Percentiles rank a stretch among this genome's conserved stretches.
phyloP scores from a whole-genome alignment of 345 rosid genomes.

The Hibiscus mutabilis region DNA sequence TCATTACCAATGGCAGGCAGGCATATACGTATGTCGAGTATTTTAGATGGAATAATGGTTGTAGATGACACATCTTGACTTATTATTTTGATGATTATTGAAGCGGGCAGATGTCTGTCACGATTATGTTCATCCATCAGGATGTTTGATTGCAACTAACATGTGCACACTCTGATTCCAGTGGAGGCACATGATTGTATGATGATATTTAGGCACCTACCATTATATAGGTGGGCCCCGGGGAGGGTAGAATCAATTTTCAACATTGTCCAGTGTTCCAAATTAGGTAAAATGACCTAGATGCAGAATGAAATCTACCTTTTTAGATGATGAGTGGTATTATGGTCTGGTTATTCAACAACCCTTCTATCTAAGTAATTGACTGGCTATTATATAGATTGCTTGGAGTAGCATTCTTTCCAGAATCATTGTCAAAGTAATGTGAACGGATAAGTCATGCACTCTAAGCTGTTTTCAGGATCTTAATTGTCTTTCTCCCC shows the following conservation, averaged over 20 bases:
- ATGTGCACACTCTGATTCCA: neutral
- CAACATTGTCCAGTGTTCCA: neutral
- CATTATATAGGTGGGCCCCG: neutral
- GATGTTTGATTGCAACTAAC: neutral
- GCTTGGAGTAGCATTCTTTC: neutral
- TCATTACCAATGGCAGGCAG: neutral
- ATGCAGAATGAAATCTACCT: neutral
- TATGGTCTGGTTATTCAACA: neutral
- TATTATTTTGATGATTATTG: neutral
- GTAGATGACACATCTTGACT: neutral
- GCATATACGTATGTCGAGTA: neutral
- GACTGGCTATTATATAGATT: neutral
- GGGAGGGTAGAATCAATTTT: neutral
- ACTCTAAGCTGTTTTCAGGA: neutral
- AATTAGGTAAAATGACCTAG: neutral
- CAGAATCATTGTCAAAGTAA: neutral
- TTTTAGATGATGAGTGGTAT: neutral
- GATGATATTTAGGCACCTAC: neutral
- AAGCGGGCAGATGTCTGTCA: neutral
- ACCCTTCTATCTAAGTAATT: neutral
- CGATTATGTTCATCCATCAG: neutral
- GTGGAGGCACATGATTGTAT: neutral
- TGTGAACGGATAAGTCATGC: neutral
- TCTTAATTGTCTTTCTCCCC: neutral
- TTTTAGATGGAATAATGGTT: neutral